These are phyloP conservation scores for Saturnispora dispora DNA, from an alignment of 805 yeast genomes.

Conservation along the genomic window DNA sequence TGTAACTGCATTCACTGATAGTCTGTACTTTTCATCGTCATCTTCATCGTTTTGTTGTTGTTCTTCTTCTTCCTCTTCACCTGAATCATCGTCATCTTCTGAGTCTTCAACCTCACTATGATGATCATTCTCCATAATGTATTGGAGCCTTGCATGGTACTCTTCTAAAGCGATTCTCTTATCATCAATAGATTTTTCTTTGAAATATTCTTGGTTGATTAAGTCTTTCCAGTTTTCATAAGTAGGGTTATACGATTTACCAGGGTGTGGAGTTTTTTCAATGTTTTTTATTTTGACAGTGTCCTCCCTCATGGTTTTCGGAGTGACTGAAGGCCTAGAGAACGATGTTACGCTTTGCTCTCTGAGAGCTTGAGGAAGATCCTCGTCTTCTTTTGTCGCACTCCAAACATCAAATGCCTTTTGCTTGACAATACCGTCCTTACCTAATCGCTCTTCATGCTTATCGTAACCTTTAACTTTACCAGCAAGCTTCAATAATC, in stretches of 20 bases:
- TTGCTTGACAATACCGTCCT: conserved; percentile 53
- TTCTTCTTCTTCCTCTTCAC: conserved; percentile 29
- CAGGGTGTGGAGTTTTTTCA: conserved; percentile 60
- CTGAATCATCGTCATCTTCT: conserved; percentile 32
- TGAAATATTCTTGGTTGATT: conserved; percentile 54
- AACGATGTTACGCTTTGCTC: conserved; percentile 30
- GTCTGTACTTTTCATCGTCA: conserved; percentile 26
- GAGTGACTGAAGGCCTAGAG: conserved; percentile 44
- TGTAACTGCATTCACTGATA: conserved; percentile 70
- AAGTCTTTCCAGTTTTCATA: conserved; percentile 72
- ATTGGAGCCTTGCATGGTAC: conserved; percentile 53
- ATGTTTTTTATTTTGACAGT: conserved; percentile 48
- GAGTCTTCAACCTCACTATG: conserved; percentile 45
- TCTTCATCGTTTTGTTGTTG: conserved; percentile 21
- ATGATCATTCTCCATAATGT: conserved; percentile 53
- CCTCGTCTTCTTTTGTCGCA: conserved; percentile 10
- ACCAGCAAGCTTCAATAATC: conserved; percentile 72
- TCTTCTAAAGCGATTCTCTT: conserved; percentile 52
- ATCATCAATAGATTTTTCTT: conserved; percentile 60
- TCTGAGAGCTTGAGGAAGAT: conserved; percentile 33
- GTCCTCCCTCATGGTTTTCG: conserved; percentile 42
- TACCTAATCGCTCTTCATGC: conserved; percentile 43
- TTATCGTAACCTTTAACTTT: conserved; percentile 47
- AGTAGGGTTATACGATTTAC: conserved; percentile 90
- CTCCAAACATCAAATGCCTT: conserved; percentile 65